Base-by-base conservation (phyloP, 2,329 filamentous ascomycete species). In the Fusarium decemcellulare region DNA sequence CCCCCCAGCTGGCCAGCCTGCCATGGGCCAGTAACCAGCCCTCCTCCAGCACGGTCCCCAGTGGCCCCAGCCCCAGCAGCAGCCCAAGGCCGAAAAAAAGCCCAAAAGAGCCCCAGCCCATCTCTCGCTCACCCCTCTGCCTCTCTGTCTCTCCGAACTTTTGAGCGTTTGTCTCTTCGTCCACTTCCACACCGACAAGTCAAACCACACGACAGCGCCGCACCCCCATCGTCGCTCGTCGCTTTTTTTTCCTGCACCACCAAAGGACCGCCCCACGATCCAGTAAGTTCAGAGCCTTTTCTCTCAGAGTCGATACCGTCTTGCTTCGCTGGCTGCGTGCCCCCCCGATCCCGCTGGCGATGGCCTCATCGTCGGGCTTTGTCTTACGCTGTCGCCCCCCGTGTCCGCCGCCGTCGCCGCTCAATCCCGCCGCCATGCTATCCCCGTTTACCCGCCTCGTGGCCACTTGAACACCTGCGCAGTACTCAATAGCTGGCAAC, bases 111-210 rank as follows among this genome's bases (percentile, higher is more conserved):
- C 52, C 56, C 29, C 27, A 50, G 46, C 47, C 47, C 47, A 51
- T 30, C 47, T 51, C 47, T 65, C 65, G 62, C 71, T 66, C 64
- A 72, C 73, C 70, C 72, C 73, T 74, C 68, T 51, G 48, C 15
- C 36, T 18, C 68, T 63, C 71, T 66, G 55, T 61, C 63, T 68
- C 60, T 16, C 59, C 56, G 54, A 61, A 61, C 56, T 37, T 46
- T 68, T 43, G 56, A 72, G 70, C 59, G 60, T 65, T 57, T 65
- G 53, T 64, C 61, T 58, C 53, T 55, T 74, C 61, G 68, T 63
- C 71, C 67, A 70, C 68, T 64, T 73, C 68, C 72, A 76, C 74
- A 76, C 74, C 74, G 74, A 76, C 74, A 76, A 74, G 68, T 75
- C 70, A 72, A 72, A 72, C 73, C 71, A 72, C 60, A 67, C 67